These are phyloP conservation scores for Begonia peltatifolia DNA, from an alignment of 306 rosid genomes.

Conservation along the genomic window DNA sequence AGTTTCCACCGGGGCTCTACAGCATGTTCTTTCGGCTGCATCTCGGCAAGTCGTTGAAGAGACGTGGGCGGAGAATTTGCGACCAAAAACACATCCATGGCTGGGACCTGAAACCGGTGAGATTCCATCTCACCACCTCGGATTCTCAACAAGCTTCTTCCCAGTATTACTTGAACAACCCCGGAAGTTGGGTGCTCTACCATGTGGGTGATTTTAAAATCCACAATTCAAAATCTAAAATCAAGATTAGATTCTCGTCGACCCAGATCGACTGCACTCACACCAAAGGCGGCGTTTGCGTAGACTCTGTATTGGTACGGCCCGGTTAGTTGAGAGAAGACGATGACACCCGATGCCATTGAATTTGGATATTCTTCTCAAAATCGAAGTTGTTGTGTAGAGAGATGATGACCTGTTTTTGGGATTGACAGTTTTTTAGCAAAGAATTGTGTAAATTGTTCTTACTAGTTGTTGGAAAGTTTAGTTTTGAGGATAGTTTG, in stretches of 20 bases:
- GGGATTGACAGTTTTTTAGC: too few species aligned
- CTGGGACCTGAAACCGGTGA: slow-evolving; percentile 69
- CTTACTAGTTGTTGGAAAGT: too few species aligned
- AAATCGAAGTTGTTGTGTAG: too few species aligned
- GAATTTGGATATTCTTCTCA: too few species aligned
- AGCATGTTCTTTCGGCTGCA: slow-evolving; percentile 58
- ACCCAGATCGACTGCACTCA: slow-evolving; percentile 89
- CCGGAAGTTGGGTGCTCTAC: slow-evolving; percentile 60
- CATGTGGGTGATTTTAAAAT: slow-evolving; percentile 61
- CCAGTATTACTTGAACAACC: slow-evolving; percentile 43
- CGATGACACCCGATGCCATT: not conserved
- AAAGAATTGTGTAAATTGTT: too few species aligned
- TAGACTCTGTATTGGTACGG: slow-evolving; percentile 56
- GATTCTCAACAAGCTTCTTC: slow-evolving; percentile 50
- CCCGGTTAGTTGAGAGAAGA: slow-evolving; percentile 17
- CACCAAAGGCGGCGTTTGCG: slow-evolving; percentile 83
- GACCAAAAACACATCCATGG: slow-evolving; percentile 60
- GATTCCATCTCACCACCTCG: slow-evolving; percentile 51
- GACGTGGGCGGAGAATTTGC: slow-evolving; percentile 59
- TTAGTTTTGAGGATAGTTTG: too few species aligned
- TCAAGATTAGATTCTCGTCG: slow-evolving; percentile 56
- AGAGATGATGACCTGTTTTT: too few species aligned
- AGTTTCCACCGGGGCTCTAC: slow-evolving; percentile 56
- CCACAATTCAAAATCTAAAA: slow-evolving; percentile 24
- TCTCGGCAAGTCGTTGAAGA: slow-evolving; percentile 56